Conservation (phyloP, 2,329 filamentous ascomycete species). For the Alternaria panax region DNA sequence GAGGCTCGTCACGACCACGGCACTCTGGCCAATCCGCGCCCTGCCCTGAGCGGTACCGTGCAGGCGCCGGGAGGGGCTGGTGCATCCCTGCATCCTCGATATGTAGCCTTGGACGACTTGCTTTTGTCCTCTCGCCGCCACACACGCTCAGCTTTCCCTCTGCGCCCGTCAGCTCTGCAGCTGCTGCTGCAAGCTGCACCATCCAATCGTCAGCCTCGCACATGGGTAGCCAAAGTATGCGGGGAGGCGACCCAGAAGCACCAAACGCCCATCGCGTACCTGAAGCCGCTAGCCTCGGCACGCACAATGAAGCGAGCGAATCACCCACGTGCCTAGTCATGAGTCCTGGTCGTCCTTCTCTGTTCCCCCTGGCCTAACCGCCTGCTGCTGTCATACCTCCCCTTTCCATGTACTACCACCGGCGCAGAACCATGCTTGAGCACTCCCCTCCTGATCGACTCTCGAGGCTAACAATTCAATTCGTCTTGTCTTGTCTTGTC, state of each 20-base stretch:
- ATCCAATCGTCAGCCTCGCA: constrained; percentile 5
- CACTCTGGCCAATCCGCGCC: constrained; percentile 23
- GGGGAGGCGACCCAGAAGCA: constrained; percentile 19
- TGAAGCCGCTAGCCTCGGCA: constrained; percentile 32
- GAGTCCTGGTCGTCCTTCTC: constrained; percentile 16
- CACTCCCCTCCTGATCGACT: not conserved
- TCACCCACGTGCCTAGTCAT: constrained; percentile 22
- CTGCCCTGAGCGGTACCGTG: constrained; percentile 26
- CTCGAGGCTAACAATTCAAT: not conserved
- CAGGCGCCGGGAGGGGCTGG: constrained; percentile 22
- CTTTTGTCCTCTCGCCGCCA: not conserved
- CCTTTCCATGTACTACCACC: constrained; percentile 18
- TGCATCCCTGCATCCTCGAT: constrained; percentile 9
- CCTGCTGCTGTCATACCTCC: constrained; percentile 25
- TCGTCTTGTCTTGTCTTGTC: constrained; percentile 2
- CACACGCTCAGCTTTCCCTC: constrained; percentile 9
- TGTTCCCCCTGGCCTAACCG: constrained; percentile 29
- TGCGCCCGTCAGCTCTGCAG: constrained; percentile 6
- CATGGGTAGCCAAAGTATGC: constrained; percentile 7
- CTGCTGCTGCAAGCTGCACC: not conserved
- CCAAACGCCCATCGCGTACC: constrained; percentile 26
- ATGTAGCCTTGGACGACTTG: constrained; percentile 1
- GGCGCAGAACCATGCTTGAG: constrained; percentile 1
- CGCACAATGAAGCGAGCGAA: constrained; percentile 27
- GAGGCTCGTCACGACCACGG: constrained; percentile 11